Conservation (phyloP, 2,329 filamentous ascomycete genomes). For the Xylariaceae sp. region DNA sequence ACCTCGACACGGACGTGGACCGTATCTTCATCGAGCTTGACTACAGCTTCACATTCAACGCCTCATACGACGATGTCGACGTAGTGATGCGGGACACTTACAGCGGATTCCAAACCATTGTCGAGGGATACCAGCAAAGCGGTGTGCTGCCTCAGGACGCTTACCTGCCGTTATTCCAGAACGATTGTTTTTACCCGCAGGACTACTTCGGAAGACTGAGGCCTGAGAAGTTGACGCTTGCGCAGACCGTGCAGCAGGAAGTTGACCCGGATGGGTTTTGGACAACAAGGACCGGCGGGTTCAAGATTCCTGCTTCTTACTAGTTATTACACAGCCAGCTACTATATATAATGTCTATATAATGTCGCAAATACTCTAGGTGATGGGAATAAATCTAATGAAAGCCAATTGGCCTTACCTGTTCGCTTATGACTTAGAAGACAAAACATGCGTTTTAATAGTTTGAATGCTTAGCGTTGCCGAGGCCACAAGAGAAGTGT, state of each 20-base stretch:
- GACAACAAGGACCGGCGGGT: conserved; percentile 39
- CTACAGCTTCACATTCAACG: conserved; percentile 36
- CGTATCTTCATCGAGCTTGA: conserved; percentile 44
- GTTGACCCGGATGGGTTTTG: conserved; percentile 41
- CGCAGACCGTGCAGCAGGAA: conserved; percentile 31
- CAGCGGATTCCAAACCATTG: conserved; percentile 30
- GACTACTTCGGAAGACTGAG: conserved; percentile 42
- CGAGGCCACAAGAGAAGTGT: too few relatives aligned
- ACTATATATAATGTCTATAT: neutral
- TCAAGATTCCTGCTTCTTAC: conserved; percentile 32
- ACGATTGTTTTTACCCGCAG: conserved; percentile 41
- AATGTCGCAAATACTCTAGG: too few relatives aligned
- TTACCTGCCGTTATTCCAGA: conserved; percentile 43
- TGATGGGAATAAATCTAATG: too few relatives aligned
- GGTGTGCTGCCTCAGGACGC: conserved; percentile 33
- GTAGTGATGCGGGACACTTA: conserved; percentile 37
- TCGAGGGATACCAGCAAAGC: conserved; percentile 31
- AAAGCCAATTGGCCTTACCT: too few relatives aligned
- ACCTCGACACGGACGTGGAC: conserved; percentile 38
- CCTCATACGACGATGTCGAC: conserved; percentile 33
- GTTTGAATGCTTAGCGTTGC: too few relatives aligned
- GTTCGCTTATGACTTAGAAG: too few relatives aligned
- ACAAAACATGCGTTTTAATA: too few relatives aligned
- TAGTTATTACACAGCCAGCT: conserved; percentile 5
- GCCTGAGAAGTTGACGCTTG: conserved; percentile 35